Base-by-base conservation (phyloP, 164 flowering plant genomes). In the Kalanchoe fedtschenkoi region DNA sequence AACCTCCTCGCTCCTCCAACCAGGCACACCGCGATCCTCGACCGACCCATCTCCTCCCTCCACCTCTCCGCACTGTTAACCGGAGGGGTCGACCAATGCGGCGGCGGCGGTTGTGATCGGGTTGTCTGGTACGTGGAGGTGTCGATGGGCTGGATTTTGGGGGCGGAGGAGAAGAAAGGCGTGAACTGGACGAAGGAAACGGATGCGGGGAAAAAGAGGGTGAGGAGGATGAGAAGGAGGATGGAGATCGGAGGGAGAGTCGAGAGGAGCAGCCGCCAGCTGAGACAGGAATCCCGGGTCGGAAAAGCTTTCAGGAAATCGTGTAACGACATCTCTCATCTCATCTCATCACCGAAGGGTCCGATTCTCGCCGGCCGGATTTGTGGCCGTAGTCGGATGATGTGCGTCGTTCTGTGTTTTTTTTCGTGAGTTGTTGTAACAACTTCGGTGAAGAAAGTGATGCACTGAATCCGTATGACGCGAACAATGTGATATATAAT, bases 1-100 rank as follows among this genome's bases (percentile, higher is more conserved):
- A 93, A 93, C 66, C 97, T 68, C 76, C 99, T 64, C 4, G 97
- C 99, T 0, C 97, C 97, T 7, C 99, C 99, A 3, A 90, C 97
- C 69, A 90, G 71, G 65, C 97, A 93, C 46, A 93, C 81, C 57
- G 97, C 99, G 5, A 93, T 82, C 60, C 80, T 81, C 47, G 96
- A 71, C 70, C 75, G 67, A 6, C 55, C n/a, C 72, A 81, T 64
- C 62, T 63, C 79, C 6, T 51, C 71, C 66, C 53, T 69, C 70
- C 28, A 63, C 68, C 24, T 21, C 62, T 26, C 71, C 17, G 24
- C 55, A 28, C 64, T 63, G 69, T 30, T 16, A 58, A 66, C 10
- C 47, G 10, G 68, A 11, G 44, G n/a, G 53, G 54, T 11, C 34
- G 21, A 11, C 16, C 5, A 11, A 8, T 3, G 22, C 0, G 47